Conservation (phyloP, 2,329 filamentous ascomycete species). For the Talaromyces islandicus region DNA sequence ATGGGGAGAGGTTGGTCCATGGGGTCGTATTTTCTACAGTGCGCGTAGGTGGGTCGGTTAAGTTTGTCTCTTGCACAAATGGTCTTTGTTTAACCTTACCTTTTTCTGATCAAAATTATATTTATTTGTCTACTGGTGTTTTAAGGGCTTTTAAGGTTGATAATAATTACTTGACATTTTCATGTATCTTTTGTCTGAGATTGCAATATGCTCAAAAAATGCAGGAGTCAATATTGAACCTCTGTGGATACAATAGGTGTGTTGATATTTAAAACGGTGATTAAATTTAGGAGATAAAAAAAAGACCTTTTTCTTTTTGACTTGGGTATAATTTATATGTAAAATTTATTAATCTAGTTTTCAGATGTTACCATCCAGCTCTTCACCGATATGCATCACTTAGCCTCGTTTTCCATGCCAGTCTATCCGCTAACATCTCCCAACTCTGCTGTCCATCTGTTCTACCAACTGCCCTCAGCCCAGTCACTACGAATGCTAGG, state of each 20-base stretch:
- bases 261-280: not conserved
- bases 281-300: not conserved
- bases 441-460: conserved; percentile 67
- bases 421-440: conserved; percentile 75
- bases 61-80: not conserved
- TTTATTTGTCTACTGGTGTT: not conserved
- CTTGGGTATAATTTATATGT: not conserved
- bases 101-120: not conserved
- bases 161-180: no score
- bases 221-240: no score
- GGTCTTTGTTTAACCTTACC: not conserved
- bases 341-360: not conserved
- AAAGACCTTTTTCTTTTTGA: not conserved
- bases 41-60: conserved; percentile 77
- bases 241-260: not conserved
- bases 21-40: conserved; percentile 80
- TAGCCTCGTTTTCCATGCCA: conserved; percentile 47
- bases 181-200: no score
- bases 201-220: no score
- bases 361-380: not conserved
- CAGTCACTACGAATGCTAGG: conserved; percentile 64
- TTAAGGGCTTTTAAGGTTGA: not conserved
- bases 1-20: conserved; percentile 79
- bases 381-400: not conserved
- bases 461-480: conserved; percentile 67